Evolutionary conservation across 2,329 filamentous ascomycete species (phyloP), one percentile per base, ranked within the genome.

Genomic region (Trichoderma cornu-damae): DNA sequence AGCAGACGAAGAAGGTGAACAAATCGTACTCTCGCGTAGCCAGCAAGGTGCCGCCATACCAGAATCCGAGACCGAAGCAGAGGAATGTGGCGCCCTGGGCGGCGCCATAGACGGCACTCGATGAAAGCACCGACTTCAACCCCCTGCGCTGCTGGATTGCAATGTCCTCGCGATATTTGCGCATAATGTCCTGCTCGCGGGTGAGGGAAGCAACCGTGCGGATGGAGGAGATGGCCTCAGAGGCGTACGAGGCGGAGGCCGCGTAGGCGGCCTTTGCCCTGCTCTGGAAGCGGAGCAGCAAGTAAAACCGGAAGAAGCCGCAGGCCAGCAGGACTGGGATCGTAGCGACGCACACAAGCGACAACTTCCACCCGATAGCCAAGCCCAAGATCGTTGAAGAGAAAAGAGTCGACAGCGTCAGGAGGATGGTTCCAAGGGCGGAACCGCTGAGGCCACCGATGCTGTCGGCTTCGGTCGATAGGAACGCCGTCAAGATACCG

Each of bases 1-100:
- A 96, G 66, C 89, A 91, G 46, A 96, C 79, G 74, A 96, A 97
- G 79, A 97, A 97, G 64, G 92, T 87, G 71, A 93, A 93, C 66
- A 90, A 79, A 62, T 73, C 71, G 70, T 94, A 93, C 69, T 95
- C 88, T 47, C 73, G 67, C 57, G 80, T 80, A 20, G 81, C 85
- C 53, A 96, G 87, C 30, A 94, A 76, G 0, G 80, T 88, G 26
- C 90, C 89, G 60, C 91, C 91, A 66, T 94, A 96, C 90, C 90
- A 96, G 77, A 96, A 96, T 2, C 88, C 90, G 3, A 96, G 82
- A 0, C 91, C 91, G 59, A 94, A 86, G 63, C 87, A 90, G 46
- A 91, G 78, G 74, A 96, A 95, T 60, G 89, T 83, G 59, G 96
- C 76, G 0, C 88, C 91, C 73, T 96, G 92, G 1, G 90, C 89